Evolutionary conservation across 2,329 filamentous ascomycete species (phyloP).

Genomic region (Nemania diffusa): DNA sequence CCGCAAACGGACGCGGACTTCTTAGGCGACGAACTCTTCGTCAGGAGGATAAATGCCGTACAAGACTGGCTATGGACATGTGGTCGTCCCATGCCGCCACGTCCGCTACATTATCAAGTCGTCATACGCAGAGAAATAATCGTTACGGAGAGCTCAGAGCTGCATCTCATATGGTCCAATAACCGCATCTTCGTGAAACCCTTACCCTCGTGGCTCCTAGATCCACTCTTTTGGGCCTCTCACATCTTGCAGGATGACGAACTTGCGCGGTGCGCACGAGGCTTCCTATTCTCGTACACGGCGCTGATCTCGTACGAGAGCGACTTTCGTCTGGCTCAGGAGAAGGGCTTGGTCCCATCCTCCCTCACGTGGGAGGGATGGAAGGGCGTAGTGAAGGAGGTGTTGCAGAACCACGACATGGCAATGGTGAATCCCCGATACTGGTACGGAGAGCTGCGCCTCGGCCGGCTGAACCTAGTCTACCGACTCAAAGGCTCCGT

Average conservation of each 20-base stretch:
- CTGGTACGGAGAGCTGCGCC: slow-evolving; percentile 55
- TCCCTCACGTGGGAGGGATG: slow-evolving; percentile 52
- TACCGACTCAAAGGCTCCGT: slow-evolving; percentile 50
- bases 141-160: slow-evolving; percentile 52
- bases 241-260: slow-evolving; percentile 41
- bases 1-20: slow-evolving; percentile 42
- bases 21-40: slow-evolving; percentile 47
- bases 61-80: slow-evolving; percentile 48
- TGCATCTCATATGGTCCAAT: slow-evolving; percentile 55
- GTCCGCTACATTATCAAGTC: slow-evolving; percentile 52
- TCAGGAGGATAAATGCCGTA: slow-evolving; percentile 46
- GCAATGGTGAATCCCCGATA: slow-evolving; percentile 51
- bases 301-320: slow-evolving; percentile 53
- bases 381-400: slow-evolving; percentile 47
- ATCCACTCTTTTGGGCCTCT: slow-evolving; percentile 50
- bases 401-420: slow-evolving; percentile 45
- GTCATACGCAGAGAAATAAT: slow-evolving; percentile 49
- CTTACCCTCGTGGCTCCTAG: slow-evolving; percentile 54
- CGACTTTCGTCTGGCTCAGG: slow-evolving; percentile 52
- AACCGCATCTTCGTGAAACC: slow-evolving; percentile 55
- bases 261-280: slow-evolving; percentile 49
- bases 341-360: slow-evolving; percentile 50
- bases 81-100: slow-evolving; percentile 52
- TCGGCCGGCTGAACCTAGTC: slow-evolving; percentile 55
- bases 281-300: slow-evolving; percentile 54